These are phyloP conservation scores for Nicotiana noctiflora DNA, from an alignment of 257 asterid genomes.

Conservation along the genomic window DNA sequence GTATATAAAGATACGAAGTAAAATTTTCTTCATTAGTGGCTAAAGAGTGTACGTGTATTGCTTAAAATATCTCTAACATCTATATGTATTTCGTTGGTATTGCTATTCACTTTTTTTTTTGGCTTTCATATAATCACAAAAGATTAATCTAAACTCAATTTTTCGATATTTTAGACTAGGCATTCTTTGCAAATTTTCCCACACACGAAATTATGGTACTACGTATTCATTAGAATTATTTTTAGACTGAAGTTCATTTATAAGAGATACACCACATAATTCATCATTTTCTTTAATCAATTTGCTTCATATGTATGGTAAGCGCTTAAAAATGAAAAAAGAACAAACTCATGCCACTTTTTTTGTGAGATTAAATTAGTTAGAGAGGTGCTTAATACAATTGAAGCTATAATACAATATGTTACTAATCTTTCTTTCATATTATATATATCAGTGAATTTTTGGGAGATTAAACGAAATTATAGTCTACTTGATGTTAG, in stretches of 20 bases:
- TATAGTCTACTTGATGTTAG: not conserved
- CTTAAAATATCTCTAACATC: too few relatives aligned
- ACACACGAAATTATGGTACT: not conserved
- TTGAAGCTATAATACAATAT: not conserved
- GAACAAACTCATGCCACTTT: not conserved
- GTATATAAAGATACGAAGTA: not conserved
- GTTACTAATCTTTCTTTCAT: not conserved
- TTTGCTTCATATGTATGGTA: not conserved
- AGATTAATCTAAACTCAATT: not conserved
- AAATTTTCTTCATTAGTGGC: not conserved
- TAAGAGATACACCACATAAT: not conserved
- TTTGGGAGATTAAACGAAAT: not conserved
- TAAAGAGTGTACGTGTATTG: too few relatives aligned
- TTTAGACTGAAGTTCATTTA: not conserved
- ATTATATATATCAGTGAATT: not conserved
- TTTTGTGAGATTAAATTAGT: not conserved
- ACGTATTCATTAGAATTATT: not conserved
- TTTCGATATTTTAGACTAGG: not conserved
- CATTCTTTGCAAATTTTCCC: not conserved
- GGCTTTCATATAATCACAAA: not conserved
- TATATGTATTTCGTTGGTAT: not conserved
- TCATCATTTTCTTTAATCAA: not conserved
- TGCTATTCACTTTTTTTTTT: not conserved
- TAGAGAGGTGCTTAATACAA: not conserved
- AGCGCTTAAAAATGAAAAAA: not conserved